phyloP scores from a whole-genome alignment of 768 basidiomycete species.

The Collybia nuda region DNA sequence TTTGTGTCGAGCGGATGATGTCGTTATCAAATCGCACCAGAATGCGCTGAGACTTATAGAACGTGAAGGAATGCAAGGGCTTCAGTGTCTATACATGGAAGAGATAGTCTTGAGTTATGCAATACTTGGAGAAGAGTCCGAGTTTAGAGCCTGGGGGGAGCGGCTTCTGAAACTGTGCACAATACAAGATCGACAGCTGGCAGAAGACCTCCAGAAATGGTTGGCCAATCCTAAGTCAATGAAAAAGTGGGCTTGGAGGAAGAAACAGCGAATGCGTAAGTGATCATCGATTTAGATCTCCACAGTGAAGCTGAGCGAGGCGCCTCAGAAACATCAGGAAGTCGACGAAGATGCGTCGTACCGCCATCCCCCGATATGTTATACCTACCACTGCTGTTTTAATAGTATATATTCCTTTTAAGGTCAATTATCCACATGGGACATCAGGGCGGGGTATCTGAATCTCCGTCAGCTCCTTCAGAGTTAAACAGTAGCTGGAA shows the following conservation, averaged over 20 bases:
- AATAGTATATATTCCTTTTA: neutral
- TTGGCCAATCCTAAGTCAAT: conserved; percentile 27
- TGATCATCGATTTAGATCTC: conserved; percentile 1
- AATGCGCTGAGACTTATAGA: conserved; percentile 37
- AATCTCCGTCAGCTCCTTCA: no score
- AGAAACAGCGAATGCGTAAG: conserved; percentile 34
- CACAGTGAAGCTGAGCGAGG: neutral
- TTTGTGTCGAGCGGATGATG: conserved; percentile 36
- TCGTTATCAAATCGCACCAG: conserved; percentile 36
- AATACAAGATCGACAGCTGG: conserved; percentile 24
- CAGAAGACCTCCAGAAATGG: conserved; percentile 26
- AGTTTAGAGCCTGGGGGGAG: conserved; percentile 35
- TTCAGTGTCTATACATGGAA: conserved; percentile 38
- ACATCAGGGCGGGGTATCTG: no score
- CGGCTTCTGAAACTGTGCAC: conserved; percentile 23
- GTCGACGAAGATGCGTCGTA: neutral
- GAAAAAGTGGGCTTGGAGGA: conserved; percentile 43
- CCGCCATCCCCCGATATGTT: neutral
- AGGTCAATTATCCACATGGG: no score
- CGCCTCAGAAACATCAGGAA: neutral
- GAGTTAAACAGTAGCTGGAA: neutral
- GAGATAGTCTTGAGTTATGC: conserved; percentile 43
- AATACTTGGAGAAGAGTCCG: conserved; percentile 34
- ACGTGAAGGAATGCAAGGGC: conserved; percentile 40
- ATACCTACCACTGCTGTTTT: neutral